Percentiles rank a stretch among this genome's conserved stretches.
Conservation (phyloP, 2,329 filamentous ascomycete species). For the Botrytis deweyae region DNA sequence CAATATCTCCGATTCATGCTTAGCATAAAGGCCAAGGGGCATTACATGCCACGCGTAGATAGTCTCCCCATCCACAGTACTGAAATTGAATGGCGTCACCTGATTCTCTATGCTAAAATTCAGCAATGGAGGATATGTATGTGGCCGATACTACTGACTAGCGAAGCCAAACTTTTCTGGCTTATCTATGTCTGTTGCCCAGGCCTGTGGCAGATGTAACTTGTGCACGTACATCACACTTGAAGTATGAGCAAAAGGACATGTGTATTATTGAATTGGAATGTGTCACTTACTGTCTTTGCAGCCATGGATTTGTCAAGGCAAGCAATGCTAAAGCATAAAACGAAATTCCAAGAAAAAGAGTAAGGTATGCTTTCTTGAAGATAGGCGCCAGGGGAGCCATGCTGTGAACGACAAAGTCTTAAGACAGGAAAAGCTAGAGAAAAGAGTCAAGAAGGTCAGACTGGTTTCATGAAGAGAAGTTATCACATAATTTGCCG, state of each 20-base stretch:
- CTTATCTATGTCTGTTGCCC: slow-evolving; percentile 70
- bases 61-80: slow-evolving; percentile 70
- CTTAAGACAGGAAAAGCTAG: slow-evolving; percentile 9
- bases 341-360: slow-evolving; percentile 59
- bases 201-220: slow-evolving; percentile 59
- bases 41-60: slow-evolving; percentile 91
- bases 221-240: slow-evolving; percentile 81
- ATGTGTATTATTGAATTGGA: not conserved
- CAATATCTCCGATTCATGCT: slow-evolving; percentile 65
- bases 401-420: slow-evolving; percentile 25
- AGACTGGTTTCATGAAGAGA: not conserved
- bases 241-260: slow-evolving; percentile 17
- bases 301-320: slow-evolving; percentile 67
- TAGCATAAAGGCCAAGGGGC: slow-evolving; percentile 71
- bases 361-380: slow-evolving; percentile 48
- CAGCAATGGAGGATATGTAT: slow-evolving; percentile 1
- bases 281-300: slow-evolving; percentile 67
- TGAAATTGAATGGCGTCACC: slow-evolving; percentile 79
- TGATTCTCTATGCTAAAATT: slow-evolving; percentile 64
- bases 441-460: not conserved
- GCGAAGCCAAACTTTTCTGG: slow-evolving; percentile 86
- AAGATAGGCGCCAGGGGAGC: slow-evolving; percentile 45
- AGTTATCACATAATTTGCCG: not conserved
- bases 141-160: slow-evolving; percentile 50
- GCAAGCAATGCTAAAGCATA: slow-evolving; percentile 68